A percentile compares a stretch with the other conserved stretches of the same genome.
Evolutionary conservation across 331 rosid genomes (phyloP).

Genomic region (Malus hybrid): DNA sequence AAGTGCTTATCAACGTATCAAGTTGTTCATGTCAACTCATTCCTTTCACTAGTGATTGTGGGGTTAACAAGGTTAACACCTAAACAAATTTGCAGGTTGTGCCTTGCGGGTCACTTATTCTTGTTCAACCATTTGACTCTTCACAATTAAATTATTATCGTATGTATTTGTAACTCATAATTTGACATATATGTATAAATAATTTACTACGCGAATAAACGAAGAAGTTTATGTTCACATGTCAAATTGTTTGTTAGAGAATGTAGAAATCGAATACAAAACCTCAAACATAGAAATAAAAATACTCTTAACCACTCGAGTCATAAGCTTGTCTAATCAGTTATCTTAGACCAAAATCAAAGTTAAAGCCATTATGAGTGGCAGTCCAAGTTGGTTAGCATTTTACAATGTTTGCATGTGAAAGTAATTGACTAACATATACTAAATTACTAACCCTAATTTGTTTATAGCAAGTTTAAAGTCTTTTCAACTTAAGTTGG

Average conservation of each 20-base stretch:
- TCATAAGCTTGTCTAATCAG: not conserved
- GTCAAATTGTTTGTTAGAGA: no score
- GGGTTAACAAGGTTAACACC: not conserved
- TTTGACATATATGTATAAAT: no score
- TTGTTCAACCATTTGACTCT: not conserved
- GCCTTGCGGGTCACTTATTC: not conserved
- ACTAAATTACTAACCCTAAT: no score
- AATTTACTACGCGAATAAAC: no score
- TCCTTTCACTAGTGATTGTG: not conserved
- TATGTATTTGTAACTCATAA: no score
- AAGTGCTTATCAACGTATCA: not conserved
- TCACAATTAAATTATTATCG: no score
- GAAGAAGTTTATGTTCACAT: no score
- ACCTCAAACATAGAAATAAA: not conserved
- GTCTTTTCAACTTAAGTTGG: no score
- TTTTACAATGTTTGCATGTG: not conserved
- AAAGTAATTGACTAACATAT: not conserved
- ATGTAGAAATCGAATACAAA: not conserved
- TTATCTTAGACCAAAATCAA: not conserved
- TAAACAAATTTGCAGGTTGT: not conserved
- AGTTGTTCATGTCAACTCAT: conserved; percentile 6
- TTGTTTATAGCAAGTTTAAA: not conserved
- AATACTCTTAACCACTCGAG: not conserved
- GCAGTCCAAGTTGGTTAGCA: not conserved
- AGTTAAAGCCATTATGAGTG: not conserved